These are phyloP conservation scores for Neonectria punicea DNA, from an alignment of 2,329 filamentous ascomycete species.

Conservation along the genomic window DNA sequence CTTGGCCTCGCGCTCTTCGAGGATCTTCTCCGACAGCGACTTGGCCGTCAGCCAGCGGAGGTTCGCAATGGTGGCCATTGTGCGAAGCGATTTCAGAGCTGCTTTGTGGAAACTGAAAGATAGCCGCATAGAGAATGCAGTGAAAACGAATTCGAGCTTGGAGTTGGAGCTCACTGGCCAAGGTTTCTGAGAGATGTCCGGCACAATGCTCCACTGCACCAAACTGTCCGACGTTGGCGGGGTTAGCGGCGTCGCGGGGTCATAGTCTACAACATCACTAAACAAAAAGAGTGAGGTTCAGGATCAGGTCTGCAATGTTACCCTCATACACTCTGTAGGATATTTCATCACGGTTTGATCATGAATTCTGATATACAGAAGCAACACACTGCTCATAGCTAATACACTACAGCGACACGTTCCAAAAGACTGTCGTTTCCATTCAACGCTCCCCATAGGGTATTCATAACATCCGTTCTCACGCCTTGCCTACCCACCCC, in stretches of 20 bases:
- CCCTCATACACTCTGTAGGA: not conserved
- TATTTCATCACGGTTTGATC: not conserved
- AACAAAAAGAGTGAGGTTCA: not conserved
- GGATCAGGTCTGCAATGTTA: not conserved
- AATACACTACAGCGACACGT: conserved; percentile 5
- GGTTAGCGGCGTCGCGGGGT: not conserved
- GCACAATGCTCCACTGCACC: not conserved
- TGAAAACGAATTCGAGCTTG: not conserved
- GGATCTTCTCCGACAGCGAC: conserved; percentile 73
- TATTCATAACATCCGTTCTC: conserved; percentile 38
- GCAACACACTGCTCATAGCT: not conserved
- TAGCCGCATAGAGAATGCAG: conserved; percentile 22
- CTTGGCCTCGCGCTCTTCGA: conserved; percentile 56
- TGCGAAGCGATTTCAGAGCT: conserved; percentile 27
- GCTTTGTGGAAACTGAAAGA: conserved; percentile 17
- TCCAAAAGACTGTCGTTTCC: conserved; percentile 7
- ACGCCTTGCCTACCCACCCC: conserved; percentile 92
- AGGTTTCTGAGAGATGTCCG: not conserved
- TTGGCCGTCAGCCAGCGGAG: conserved; percentile 76
- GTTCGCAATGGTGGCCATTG: conserved; percentile 66
- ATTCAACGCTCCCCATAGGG: conserved; percentile 36
- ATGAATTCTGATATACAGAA: conserved; percentile 6
- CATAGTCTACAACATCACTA: not conserved
- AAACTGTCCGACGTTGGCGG: not conserved
- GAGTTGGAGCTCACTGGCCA: not conserved